Base-by-base conservation (phyloP, 1,139 yeast genomes). In the Taphrina communis region DNA sequence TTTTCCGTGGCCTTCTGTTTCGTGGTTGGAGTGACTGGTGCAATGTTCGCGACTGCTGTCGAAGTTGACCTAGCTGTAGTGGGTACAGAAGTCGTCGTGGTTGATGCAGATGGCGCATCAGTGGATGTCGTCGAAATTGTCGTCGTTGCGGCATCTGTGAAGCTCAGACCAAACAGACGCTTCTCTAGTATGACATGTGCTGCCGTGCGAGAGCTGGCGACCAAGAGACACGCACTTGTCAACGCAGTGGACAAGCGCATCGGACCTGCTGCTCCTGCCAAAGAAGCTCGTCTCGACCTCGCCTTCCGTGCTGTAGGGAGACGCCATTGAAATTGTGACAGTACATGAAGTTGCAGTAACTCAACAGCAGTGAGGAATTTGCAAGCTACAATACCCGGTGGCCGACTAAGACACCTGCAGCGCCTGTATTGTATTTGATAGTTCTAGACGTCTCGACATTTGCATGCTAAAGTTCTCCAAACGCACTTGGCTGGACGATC, bases 1-100 rank as follows among this genome's bases (percentile, higher is more conserved):
- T 63, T 63, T 14, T 46, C 61, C 14, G 21, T 58, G 19, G 67
- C 56, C 9, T 53, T 42, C 41, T 58, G 62, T 14, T 42, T 31
- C 41, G 53, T 36, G 11, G 42, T 2, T 2, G 62, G 39, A 6
- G 62, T 31, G 14, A 31, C 62, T 6, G 41, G 51, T n/a, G n/a
- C 19, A 2, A n/a, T n/a, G 48, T 4, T 44, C 19, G 2, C 19
- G 19, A 17, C 8, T 44, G 48, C 19, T 7, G 48, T 44, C 48
- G 48, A 44, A 44, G 48, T n/a, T 44, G 48, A 9, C 14, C 42
- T 14, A 1, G 51, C n/a, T 8, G 25, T 19, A 25, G 31, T 25
- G 31, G 31, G 1, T 4, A 25, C 31, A 12, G 51, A 17, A 9
- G 25, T 19, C 9, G 25, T 46, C 4, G 51, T 12, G 19, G 51